phyloP scores from a whole-genome alignment of 768 basidiomycete species.

The Panaeolus papilionaceus region DNA sequence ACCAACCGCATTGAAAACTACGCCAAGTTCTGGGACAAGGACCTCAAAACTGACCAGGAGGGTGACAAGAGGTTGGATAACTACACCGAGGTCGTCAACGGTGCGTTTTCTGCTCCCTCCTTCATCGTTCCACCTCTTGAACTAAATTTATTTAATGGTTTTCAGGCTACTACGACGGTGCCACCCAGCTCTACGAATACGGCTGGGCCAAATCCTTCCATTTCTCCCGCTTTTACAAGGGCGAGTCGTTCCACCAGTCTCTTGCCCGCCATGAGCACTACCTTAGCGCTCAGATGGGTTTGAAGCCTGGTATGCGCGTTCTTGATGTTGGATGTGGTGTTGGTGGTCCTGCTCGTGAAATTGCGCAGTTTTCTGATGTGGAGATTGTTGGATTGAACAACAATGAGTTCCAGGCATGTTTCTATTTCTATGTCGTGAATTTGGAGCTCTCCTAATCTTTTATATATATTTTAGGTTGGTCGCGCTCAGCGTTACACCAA shows the following conservation, averaged over 20 bases:
- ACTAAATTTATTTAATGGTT: background rate
- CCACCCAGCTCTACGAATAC: constrained; percentile 94
- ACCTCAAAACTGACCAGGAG: constrained; percentile 69
- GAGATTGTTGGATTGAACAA: constrained; percentile 91
- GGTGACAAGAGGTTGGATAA: constrained; percentile 74
- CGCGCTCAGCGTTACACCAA: constrained; percentile 87
- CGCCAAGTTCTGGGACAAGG: constrained; percentile 91
- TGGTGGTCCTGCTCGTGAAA: constrained; percentile 96
- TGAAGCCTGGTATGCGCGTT: constrained; percentile 92
- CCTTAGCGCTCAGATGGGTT: constrained; percentile 84
- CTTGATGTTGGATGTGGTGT: constrained; percentile 99
- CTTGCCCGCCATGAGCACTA: constrained; percentile 98
- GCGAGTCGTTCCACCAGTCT: constrained; percentile 75
- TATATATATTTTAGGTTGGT: constrained; percentile 47
- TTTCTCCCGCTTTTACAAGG: constrained; percentile 96
- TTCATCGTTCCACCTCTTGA: background rate
- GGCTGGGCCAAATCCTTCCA: constrained; percentile 94
- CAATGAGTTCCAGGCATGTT: constrained; percentile 84
- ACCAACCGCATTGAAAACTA: constrained; percentile 81
- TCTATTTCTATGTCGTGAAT: background rate
- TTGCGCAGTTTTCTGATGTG: constrained; percentile 88
- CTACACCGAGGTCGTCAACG: constrained; percentile 95
- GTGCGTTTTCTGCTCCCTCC: constrained; percentile 44
- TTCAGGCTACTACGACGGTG: constrained; percentile 94
- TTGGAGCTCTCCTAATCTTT: background rate